Evolutionary conservation across 768 basidiomycete species (phyloP).

Genomic region (Fomitopsis pulvina): DNA sequence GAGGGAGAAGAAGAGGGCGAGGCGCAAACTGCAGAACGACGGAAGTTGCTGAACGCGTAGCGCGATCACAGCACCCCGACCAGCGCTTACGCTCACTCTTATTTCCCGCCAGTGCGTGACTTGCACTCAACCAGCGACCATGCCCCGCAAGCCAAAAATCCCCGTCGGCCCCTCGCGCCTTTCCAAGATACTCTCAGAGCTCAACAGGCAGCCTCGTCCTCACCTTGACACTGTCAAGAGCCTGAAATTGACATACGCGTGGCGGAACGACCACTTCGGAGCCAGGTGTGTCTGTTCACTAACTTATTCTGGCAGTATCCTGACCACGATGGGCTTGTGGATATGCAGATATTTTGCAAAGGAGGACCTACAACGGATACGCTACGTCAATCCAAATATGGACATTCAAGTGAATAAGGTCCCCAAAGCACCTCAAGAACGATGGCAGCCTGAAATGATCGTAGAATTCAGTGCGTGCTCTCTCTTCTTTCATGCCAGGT

Average conservation of each 20-base stretch:
- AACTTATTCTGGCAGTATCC: not conserved
- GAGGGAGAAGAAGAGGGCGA: not conserved
- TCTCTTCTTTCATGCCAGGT: not conserved
- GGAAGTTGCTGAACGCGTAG: not conserved
- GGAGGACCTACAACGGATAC: conserved; percentile 73
- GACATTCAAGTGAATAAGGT: conserved; percentile 52
- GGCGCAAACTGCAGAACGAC: not conserved
- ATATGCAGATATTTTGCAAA: conserved; percentile 67
- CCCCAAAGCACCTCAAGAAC: conserved; percentile 45
- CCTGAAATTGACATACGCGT: conserved; percentile 50
- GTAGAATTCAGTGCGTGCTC: conserved; percentile 55
- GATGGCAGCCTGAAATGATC: conserved; percentile 54
- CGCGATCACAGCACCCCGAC: not conserved
- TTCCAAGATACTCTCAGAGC: conserved; percentile 42
- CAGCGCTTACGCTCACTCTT: not conserved
- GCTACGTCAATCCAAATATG: conserved; percentile 65
- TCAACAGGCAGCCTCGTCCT: conserved; percentile 48
- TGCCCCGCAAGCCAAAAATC: conserved; percentile 25
- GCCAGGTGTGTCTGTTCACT: conserved; percentile 44
- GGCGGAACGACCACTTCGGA: conserved; percentile 66
- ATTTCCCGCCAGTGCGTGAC: not conserved
- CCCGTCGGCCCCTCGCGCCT: conserved; percentile 47
- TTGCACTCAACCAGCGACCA: conserved; percentile 1
- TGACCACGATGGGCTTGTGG: not conserved
- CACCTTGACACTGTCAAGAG: conserved; percentile 41